Evolutionary conservation across 164 flowering plant species (phyloP).

Genomic region (Taxillus chinensis): DNA sequence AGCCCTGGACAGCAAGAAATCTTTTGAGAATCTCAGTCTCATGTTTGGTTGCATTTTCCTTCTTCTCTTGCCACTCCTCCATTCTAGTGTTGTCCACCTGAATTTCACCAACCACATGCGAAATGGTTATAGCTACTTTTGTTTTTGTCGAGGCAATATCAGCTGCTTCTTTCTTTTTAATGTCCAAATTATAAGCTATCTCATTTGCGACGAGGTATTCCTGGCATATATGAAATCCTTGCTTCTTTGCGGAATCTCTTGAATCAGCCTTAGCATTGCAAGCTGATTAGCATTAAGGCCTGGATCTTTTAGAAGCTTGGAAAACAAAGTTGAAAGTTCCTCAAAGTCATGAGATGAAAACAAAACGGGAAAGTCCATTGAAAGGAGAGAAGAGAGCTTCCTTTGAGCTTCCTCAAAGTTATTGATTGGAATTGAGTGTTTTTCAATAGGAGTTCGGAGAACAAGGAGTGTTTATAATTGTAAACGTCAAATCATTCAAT

Average conservation of each 20-base stretch:
- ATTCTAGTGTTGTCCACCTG: not conserved
- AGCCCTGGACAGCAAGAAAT: not conserved
- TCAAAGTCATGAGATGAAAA: slow-evolving; percentile 5
- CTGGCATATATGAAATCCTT: slow-evolving; percentile 12
- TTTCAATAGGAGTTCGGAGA: too few relatives aligned
- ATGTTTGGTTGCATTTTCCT: not conserved
- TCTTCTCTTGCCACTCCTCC: not conserved
- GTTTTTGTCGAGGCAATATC: slow-evolving; percentile 5
- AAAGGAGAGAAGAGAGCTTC: slow-evolving; percentile 15
- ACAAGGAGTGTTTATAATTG: too few relatives aligned
- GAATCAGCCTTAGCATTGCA: slow-evolving; percentile 15
- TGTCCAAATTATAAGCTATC: not conserved
- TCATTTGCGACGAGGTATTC: slow-evolving; percentile 8
- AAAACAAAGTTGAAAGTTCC: slow-evolving; percentile 3
- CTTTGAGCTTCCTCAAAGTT: too few relatives aligned
- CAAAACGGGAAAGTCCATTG: slow-evolving; percentile 11
- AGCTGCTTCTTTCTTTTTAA: slow-evolving; percentile 1
- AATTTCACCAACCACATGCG: not conserved
- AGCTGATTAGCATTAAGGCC: slow-evolving; percentile 11
- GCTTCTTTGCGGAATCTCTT: slow-evolving; percentile 15
- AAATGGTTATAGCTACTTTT: slow-evolving; percentile 8
- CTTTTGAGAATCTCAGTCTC: not conserved
- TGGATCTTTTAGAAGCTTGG: slow-evolving; percentile 11
- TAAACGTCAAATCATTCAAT: too few relatives aligned
- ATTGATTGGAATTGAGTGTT: too few relatives aligned